phyloP scores from a whole-genome alignment of 306 rosid genomes.

The Trifolium pratense region DNA sequence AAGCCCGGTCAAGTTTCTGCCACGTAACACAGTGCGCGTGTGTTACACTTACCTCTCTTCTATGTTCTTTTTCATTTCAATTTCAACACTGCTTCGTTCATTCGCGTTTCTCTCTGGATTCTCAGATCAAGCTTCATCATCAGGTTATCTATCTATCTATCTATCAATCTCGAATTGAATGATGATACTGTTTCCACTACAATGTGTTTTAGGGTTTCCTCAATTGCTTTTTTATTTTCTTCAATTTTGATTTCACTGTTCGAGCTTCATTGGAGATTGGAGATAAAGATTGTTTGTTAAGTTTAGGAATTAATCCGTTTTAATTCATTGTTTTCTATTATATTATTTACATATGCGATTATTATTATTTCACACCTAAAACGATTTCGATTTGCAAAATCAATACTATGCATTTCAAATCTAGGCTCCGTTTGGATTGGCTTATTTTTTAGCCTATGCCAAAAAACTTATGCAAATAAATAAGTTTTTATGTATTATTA shows the following conservation, averaged over 20 bases:
- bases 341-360: background rate
- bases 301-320: background rate
- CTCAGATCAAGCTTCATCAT: slow-evolving; percentile 40
- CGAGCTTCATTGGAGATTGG: background rate
- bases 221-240: background rate
- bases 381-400: background rate
- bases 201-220: slow-evolving; percentile 31
- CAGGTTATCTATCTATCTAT: slow-evolving; percentile 17
- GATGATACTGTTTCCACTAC: background rate
- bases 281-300: background rate
- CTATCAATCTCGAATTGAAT: too few species aligned
- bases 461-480: too few species aligned
- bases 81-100: background rate
- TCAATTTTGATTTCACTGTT: slow-evolving; percentile 13
- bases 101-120: background rate
- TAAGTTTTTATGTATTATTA: too few species aligned
- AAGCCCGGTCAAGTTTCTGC: background rate
- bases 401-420: background rate
- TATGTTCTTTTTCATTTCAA: too few species aligned
- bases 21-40: background rate
- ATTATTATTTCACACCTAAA: too few species aligned
- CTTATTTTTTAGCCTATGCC: too few species aligned
- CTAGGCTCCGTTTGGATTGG: too few species aligned
- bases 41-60: background rate
- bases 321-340: background rate